Conservation (phyloP, 139 green algal species). For the Micromonas pusilla region DNA sequence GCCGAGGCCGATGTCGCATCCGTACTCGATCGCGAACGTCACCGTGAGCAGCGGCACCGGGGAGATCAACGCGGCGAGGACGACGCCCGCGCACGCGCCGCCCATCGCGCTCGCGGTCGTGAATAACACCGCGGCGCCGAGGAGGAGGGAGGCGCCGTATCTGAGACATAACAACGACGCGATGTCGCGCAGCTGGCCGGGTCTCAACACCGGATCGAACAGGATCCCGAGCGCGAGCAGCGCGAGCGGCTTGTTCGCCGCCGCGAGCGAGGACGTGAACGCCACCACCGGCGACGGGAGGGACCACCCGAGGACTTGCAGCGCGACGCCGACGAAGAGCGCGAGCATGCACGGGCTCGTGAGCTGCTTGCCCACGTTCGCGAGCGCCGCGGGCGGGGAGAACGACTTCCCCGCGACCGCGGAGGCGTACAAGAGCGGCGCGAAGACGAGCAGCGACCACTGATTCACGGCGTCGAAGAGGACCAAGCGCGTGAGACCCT, state of each 20-base stretch:
- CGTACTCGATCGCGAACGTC: neutral
- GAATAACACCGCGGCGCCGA: neutral
- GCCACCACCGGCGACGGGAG: neutral
- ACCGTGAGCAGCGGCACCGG: slow-evolving; percentile 9
- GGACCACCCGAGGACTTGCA: neutral
- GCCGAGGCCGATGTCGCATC: neutral
- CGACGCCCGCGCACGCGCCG: neutral
- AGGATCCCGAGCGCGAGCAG: slow-evolving; percentile 13
- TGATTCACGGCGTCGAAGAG: slow-evolving; percentile 14
- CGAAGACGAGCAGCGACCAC: neutral
- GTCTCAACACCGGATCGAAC: neutral
- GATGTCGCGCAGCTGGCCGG: neutral
- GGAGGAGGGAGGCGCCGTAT: neutral
- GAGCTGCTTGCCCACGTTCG: neutral
- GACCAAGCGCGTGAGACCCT: neutral
- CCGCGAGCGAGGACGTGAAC: neutral
- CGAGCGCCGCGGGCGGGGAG: neutral
- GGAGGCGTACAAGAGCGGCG: neutral
- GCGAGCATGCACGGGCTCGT: slow-evolving; percentile 13
- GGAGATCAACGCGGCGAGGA: neutral
- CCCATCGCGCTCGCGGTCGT: neutral
- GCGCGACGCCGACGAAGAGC: neutral
- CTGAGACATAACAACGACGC: neutral
- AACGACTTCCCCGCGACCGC: neutral
- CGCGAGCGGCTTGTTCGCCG: slow-evolving; percentile 6